phyloP scores from a whole-genome alignment of 495 filamentous ascomycete species.

The Neurospora sublineolata region DNA sequence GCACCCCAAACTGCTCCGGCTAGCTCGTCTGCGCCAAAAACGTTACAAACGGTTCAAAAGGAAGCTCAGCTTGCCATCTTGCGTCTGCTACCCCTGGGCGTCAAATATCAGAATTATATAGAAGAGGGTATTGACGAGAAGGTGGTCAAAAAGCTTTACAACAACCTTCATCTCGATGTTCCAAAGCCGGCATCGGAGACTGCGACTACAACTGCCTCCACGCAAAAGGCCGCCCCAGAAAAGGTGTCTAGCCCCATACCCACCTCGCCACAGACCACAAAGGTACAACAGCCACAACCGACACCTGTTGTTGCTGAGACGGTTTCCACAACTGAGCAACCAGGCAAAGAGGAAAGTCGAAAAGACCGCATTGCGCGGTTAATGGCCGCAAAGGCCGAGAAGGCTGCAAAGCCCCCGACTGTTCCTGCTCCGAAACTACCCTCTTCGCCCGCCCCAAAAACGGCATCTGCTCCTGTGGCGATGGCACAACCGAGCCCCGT shows the following conservation, averaged over 20 bases:
- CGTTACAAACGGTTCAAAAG: slow-evolving; percentile 44
- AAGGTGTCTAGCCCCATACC: not conserved
- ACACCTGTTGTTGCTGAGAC: slow-evolving; percentile 3
- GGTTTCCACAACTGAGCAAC: slow-evolving; percentile 11
- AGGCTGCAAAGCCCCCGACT: slow-evolving; percentile 9
- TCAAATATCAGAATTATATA: slow-evolving; percentile 57
- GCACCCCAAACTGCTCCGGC: not conserved
- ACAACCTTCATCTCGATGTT: slow-evolving; percentile 48
- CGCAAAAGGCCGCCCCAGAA: slow-evolving; percentile 1
- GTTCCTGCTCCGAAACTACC: not conserved
- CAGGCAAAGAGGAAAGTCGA: slow-evolving; percentile 49
- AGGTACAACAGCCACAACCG: slow-evolving; percentile 2
- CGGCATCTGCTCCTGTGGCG: not conserved
- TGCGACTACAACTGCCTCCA: not conserved
- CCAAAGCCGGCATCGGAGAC: slow-evolving; percentile 13
- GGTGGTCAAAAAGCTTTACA: slow-evolving; percentile 52
- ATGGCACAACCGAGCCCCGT: not conserved
- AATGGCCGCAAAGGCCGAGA: slow-evolving; percentile 46
- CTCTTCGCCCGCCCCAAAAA: not conserved
- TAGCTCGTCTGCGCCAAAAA: slow-evolving; percentile 6
- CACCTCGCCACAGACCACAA: not conserved
- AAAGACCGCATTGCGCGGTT: slow-evolving; percentile 68
- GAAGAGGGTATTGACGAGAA: slow-evolving; percentile 58
- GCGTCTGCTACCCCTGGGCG: slow-evolving; percentile 49
- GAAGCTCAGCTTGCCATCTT: slow-evolving; percentile 60